Evolutionary conservation across 2,329 filamentous ascomycete genomes (phyloP).

Genomic region (Talaromyces sp.): DNA sequence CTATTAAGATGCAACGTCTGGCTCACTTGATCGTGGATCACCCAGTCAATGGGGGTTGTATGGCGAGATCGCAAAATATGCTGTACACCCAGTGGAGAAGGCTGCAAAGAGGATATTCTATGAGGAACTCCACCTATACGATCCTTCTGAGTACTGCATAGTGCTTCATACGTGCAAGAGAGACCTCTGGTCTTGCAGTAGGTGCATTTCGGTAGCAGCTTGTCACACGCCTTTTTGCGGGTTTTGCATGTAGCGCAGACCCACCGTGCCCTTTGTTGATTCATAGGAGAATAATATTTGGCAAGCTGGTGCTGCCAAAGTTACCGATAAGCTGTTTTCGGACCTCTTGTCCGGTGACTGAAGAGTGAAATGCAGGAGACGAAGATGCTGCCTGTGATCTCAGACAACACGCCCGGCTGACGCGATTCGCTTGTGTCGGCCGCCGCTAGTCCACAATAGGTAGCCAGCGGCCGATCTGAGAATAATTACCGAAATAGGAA

Average conservation of each 20-base stretch:
- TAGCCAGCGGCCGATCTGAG: not conserved
- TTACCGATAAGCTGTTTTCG: not conserved
- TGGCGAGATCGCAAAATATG: not conserved
- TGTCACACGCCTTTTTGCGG: conserved; percentile 5
- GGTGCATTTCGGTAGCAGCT: not conserved
- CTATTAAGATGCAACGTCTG: not conserved
- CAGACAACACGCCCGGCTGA: not conserved
- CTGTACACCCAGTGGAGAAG: not conserved
- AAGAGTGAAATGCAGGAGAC: not conserved
- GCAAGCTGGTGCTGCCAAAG: not conserved
- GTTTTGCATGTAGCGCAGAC: conserved; percentile 1
- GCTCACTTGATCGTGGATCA: not conserved
- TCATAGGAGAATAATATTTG: not conserved
- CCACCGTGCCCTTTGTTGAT: not conserved
- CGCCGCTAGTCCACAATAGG: not conserved
- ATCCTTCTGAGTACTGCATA: not conserved
- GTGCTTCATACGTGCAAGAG: not conserved
- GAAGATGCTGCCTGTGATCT: not conserved
- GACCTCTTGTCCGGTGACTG: not conserved
- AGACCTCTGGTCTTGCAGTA: not conserved
- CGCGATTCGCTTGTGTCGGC: not conserved
- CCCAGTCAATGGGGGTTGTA: not conserved
- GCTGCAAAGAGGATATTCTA: not conserved
- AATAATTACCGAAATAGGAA: not conserved
- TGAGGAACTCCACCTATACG: not conserved